Base-by-base conservation (phyloP, 768 basidiomycete genomes). In the Collybia sordida region DNA sequence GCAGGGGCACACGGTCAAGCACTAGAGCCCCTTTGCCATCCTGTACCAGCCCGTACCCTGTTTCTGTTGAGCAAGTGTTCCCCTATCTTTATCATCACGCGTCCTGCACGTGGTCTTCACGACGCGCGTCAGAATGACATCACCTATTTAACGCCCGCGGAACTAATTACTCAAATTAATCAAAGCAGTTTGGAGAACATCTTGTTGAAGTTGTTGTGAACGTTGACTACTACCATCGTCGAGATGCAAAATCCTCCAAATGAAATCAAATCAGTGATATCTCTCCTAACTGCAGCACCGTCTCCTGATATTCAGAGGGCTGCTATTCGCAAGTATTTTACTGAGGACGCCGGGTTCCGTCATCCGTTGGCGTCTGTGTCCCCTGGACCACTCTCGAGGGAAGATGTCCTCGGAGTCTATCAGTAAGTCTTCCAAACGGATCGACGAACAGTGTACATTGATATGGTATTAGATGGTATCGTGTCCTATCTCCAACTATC, bases 351-450 rank as follows among this genome's bases (percentile, higher is more conserved):
- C 21, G 72, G 68, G 2, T 82, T 87, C 60, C 73, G 71, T 35
- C 83, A 87, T 61, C 82, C 85, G 0, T 49, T 86, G 22, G 85
- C 77, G 68, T 61, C 66, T 36, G 75, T 86, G 12, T 47, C 59
- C 2, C 64, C 75, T 3, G 72, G 60, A 0, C 72, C 75, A n/a
- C 71, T 72, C 46, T 84, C 84, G 14, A 72, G 84, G 45, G 75
- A 81, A 15, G 64, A 68, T 17, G 68, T 87, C 22, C 68, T 86
- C 3, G 81, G 72, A 8, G 72, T 86, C 24, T 85, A 80, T 60
- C 81, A 84, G 77, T 81, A 50, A 24, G 76, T 61, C 36, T 35
- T 15, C 34, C n/a, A 12, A 7, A 14, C 15, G 36, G 9, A 8
- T 19, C 5, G 21, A 2, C 17, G 2, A 37, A 17, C 27, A 14